These are phyloP conservation scores for Raddia distichophylla DNA, from an alignment of 176 grass and related monocot genomes.

Conservation along the genomic window DNA sequence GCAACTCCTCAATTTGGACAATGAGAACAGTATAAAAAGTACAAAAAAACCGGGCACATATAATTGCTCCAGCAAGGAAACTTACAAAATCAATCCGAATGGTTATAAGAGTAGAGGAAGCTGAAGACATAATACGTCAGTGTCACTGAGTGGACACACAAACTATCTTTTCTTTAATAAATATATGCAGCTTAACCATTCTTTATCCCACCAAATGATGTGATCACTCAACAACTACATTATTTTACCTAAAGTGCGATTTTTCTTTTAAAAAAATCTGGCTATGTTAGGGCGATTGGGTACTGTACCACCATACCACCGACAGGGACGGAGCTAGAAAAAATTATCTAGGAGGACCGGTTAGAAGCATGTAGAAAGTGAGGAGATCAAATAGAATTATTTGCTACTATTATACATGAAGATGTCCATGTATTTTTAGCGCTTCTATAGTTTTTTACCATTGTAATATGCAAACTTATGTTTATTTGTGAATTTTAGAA, in stretches of 20 bases:
- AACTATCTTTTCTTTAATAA: background rate
- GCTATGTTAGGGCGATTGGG: background rate
- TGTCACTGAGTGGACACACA: background rate
- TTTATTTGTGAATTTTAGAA: no score
- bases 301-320: background rate
- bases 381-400: no score
- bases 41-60: background rate
- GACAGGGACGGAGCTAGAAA: no score
- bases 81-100: background rate
- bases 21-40: background rate
- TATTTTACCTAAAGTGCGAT: background rate
- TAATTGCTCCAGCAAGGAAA: background rate
- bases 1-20: background rate
- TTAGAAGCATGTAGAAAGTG: no score
- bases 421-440: no score
- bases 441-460: no score
- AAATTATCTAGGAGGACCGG: no score
- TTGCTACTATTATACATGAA: no score
- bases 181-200: background rate
- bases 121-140: background rate
- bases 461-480: no score
- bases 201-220: slow-evolving; percentile 21
- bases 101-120: background rate
- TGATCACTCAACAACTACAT: slow-evolving; percentile 28
- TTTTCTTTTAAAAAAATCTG: background rate